Evolutionary conservation across 345 rosid species (phyloP), one percentile per base, ranked within the genome.

Genomic region (Citrus australasica): DNA sequence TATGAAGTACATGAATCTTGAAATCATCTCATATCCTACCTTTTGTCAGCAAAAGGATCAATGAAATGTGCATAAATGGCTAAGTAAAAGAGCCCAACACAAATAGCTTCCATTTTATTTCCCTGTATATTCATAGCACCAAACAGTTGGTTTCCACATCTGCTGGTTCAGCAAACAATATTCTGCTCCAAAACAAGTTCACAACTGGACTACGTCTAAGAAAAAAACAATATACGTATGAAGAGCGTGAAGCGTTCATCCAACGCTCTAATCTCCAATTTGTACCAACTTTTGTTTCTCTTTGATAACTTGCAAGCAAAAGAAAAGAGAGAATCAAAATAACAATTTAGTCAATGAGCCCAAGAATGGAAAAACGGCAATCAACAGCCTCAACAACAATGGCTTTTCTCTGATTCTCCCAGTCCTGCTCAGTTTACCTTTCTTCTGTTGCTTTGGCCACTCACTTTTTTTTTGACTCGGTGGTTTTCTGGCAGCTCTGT

Each of bases 321-420:
- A 4, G 51, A 16, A 16, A 48, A 46, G 42, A 40, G 42, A 40
- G 40, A 87, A 78, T 90, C 82, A 92, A 71, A 85, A 87, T 9
- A 95, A 75, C 83, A 93, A 75, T 82, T 74, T 89, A 11, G 87
- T 87, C 95, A 94, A 93, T 10, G 89, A 93, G 53, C 89, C 83
- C 84, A 93, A 80, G 81, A 95, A 93, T 8, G 98, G 96, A 55
- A 92, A 93, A 75, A 88, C 80, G 25, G 95, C 95, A 81, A 93
- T 76, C 24, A 93, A 69, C 84, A 90, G 76, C 88, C 98, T 82
- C 77, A 86, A 30, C 9, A 92, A 78, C 82, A 91, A 82, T 6
- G 98, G 96, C 46, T 73, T 88, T 65, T 95, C 98, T 74, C 87
- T 86, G 25, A 88, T 86, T 86, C 92, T 92, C 79, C 93, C 89